These are phyloP conservation scores for Leccinum pallidistipes DNA, from an alignment of 1,284 basidiomycete genomes.

Conservation along the genomic window DNA sequence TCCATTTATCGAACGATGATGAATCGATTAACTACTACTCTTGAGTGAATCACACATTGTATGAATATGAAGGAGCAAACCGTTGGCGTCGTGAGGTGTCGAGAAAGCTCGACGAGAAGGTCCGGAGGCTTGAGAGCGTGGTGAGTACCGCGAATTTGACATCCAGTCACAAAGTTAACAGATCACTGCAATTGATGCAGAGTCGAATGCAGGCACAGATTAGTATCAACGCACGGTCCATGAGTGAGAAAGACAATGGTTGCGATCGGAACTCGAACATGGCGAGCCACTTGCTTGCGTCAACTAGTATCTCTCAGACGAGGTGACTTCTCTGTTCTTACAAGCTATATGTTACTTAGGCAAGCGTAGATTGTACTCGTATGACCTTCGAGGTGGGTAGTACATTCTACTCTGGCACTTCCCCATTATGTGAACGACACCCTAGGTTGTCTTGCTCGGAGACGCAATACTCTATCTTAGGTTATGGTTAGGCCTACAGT, in stretches of 20 bases:
- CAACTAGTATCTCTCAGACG: constrained; percentile 64
- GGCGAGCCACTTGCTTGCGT: constrained; percentile 59
- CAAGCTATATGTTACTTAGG: constrained; percentile 3
- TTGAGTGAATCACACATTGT: constrained; percentile 87
- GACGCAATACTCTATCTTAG: constrained; percentile 31
- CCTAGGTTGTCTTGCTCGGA: constrained; percentile 34
- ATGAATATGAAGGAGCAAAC: constrained; percentile 94
- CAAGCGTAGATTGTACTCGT: constrained; percentile 63
- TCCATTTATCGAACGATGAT: constrained; percentile 97
- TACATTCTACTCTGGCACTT: constrained; percentile 32
- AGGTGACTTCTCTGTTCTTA: constrained; percentile 46
- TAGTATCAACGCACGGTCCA: constrained; percentile 59
- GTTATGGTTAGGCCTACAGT: background rate
- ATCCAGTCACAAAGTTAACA: background rate
- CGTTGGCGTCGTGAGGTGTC: constrained; percentile 76
- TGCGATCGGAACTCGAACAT: constrained; percentile 52
- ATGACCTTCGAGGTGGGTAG: constrained; percentile 30
- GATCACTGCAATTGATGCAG: constrained; percentile 36
- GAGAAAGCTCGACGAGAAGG: constrained; percentile 77
- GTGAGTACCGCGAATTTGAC: constrained; percentile 45
- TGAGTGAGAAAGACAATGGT: constrained; percentile 71
- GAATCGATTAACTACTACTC: constrained; percentile 76
- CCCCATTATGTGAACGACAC: constrained; percentile 29
- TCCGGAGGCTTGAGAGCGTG: constrained; percentile 73
- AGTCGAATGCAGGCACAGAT: constrained; percentile 65